These are phyloP conservation scores for Rhodofomes roseus DNA, from an alignment of 1,284 basidiomycete genomes.

Conservation along the genomic window DNA sequence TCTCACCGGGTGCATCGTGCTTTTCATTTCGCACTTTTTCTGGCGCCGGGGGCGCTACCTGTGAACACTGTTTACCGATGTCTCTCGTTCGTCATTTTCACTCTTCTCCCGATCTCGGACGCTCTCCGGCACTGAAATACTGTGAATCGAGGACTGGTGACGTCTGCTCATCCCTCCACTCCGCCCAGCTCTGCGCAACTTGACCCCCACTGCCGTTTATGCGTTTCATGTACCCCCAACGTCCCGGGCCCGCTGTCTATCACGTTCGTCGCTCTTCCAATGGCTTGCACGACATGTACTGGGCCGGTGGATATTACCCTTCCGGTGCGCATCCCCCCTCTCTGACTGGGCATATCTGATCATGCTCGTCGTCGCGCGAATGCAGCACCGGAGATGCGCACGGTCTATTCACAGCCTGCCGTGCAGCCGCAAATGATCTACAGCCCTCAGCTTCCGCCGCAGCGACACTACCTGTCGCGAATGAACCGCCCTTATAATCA, in stretches of 20 bases:
- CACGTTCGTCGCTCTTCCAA: slow-evolving; percentile 13
- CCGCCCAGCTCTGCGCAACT: slow-evolving; percentile 4
- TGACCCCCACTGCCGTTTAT: slow-evolving; percentile 3
- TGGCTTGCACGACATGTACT: slow-evolving; percentile 15
- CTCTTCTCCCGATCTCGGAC: slow-evolving; percentile 1
- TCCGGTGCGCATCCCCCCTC: slow-evolving; percentile 11
- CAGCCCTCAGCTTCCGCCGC: background rate
- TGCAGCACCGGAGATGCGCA: slow-evolving; percentile 22
- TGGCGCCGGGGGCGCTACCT: slow-evolving; percentile 2
- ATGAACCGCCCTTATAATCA: slow-evolving; percentile 6
- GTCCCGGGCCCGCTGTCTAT: slow-evolving; percentile 12
- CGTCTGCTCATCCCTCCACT: slow-evolving; percentile 3
- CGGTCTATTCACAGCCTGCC: slow-evolving; percentile 15
- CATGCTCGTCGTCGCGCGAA: background rate
- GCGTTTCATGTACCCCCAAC: slow-evolving; percentile 10
- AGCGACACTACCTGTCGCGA: background rate
- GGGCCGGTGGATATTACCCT: slow-evolving; percentile 15
- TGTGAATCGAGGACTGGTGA: background rate
- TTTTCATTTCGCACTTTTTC: slow-evolving; percentile 20
- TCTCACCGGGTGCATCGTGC: slow-evolving; percentile 26
- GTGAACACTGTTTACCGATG: slow-evolving; percentile 8
- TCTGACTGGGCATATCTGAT: background rate
- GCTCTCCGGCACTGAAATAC: slow-evolving; percentile 4
- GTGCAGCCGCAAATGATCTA: slow-evolving; percentile 18
- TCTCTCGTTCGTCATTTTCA: background rate